Evolutionary conservation across 2,329 filamentous ascomycete genomes (phyloP).

Genomic region (Endothia cerciana): DNA sequence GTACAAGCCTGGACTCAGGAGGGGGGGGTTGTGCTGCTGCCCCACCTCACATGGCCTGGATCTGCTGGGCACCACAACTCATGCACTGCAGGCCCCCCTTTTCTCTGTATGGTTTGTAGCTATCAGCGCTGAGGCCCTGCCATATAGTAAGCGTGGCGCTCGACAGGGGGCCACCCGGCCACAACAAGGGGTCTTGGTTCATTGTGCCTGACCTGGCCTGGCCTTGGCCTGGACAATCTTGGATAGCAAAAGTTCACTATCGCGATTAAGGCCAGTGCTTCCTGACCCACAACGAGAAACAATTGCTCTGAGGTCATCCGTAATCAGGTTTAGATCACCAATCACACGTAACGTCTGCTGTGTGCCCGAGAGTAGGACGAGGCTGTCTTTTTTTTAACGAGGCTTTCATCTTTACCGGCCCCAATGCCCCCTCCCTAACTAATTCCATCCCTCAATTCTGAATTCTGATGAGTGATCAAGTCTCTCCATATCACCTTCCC

Average conservation of each 20-base stretch:
- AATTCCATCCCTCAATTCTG: too few relatives aligned
- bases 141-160: not conserved
- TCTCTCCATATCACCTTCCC: not conserved
- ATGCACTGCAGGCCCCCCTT: not conserved
- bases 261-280: too few relatives aligned
- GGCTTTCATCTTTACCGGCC: not conserved
- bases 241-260: not conserved
- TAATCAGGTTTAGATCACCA: not conserved
- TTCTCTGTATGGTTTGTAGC: not conserved
- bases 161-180: conserved; percentile 6
- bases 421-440: too few relatives aligned
- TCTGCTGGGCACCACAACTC: not conserved
- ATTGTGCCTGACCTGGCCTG: not conserved
- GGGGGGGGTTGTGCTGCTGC: conserved; percentile 3
- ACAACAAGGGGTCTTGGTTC: not conserved
- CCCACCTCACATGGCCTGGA: not conserved
- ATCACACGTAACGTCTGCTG: not conserved
- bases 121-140: not conserved
- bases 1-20: conserved; percentile 13
- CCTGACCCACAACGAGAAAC: not conserved
- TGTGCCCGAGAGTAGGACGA: not conserved
- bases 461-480: conserved; percentile 11
- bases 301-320: not conserved
- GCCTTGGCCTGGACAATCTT: not conserved
- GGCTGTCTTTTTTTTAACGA: not conserved